Percentiles rank a stretch among this genome's conserved stretches.
phyloP scores from a whole-genome alignment of 345 rosid species.

The Aurinia saxatilis region DNA sequence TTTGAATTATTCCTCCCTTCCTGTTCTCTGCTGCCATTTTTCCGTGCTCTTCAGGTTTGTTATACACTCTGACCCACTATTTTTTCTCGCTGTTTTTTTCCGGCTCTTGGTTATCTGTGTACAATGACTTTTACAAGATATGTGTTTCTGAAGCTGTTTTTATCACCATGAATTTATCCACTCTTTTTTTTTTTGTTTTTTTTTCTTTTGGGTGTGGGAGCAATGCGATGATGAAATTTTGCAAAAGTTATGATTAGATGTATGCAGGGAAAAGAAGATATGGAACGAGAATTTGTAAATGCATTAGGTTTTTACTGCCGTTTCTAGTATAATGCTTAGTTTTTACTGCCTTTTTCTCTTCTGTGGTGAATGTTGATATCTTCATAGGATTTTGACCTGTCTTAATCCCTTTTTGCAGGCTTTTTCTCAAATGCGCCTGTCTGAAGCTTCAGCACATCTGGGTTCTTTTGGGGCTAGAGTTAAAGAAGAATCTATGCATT shows the following conservation, averaged over 20 bases:
- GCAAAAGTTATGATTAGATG: constrained; percentile 1
- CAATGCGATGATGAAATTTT: not conserved
- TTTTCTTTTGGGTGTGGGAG: constrained; percentile 8
- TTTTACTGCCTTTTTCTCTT: not conserved
- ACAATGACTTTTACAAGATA: not conserved
- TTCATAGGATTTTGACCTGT: constrained; percentile 2
- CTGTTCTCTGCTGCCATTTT: constrained; percentile 77
- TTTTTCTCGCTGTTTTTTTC: not conserved
- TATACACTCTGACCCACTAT: constrained; percentile 14
- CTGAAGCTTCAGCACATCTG: constrained; percentile 96
- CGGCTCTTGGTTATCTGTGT: not conserved
- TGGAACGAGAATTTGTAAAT: constrained; percentile 2
- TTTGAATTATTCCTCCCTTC: constrained; percentile 98
- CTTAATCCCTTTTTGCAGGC: constrained; percentile 46
- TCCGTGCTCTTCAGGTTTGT: constrained; percentile 97
- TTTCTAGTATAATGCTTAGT: constrained; percentile 8
- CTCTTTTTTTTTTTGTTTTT: not conserved
- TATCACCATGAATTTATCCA: constrained; percentile 1
- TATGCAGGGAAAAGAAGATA: not conserved
- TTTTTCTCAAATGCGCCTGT: constrained; percentile 91
- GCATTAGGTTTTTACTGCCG: not conserved
- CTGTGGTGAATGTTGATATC: not conserved
- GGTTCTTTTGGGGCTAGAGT: constrained; percentile 89
- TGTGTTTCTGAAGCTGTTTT: constrained; percentile 2
- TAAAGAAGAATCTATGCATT: constrained; percentile 62